Evolutionary conservation across 192 early-diverging fungal genomes (phyloP).

Genomic region (Gigaspora rosea): DNA sequence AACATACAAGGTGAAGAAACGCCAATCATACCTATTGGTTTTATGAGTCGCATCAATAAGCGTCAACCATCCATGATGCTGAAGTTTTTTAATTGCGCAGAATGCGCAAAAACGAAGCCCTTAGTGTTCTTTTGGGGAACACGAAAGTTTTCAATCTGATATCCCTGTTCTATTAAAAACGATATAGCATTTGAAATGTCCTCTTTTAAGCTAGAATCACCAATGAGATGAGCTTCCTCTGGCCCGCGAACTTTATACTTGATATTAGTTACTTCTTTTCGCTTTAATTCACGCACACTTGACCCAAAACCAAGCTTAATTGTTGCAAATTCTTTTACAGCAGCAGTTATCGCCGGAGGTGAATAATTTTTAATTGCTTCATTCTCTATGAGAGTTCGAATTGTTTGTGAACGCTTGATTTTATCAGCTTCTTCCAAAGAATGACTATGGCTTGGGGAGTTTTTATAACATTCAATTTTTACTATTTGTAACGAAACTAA

Average conservation of each 20-base stretch:
- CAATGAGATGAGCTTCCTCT: not conserved
- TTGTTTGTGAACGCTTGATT: not conserved
- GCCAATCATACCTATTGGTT: too few relatives aligned
- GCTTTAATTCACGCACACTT: not conserved
- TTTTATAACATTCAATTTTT: slow-evolving; percentile 9
- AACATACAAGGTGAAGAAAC: too few relatives aligned
- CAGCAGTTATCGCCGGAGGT: slow-evolving; percentile 5
- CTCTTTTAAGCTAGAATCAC: too few relatives aligned
- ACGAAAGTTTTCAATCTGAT: too few relatives aligned
- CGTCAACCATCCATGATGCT: too few relatives aligned
- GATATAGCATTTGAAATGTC: too few relatives aligned
- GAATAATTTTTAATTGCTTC: slow-evolving; percentile 7
- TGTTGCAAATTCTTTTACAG: not conserved
- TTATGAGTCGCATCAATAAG: too few relatives aligned
- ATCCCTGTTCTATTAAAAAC: too few relatives aligned
- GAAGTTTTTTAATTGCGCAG: too few relatives aligned
- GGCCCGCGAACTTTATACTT: too few relatives aligned
- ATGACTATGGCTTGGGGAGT: slow-evolving; percentile 6
- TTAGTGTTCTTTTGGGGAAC: too few relatives aligned
- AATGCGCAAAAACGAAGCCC: too few relatives aligned
- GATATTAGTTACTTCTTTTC: slow-evolving; percentile 5
- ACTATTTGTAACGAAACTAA: not conserved
- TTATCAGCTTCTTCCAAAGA: slow-evolving; percentile 2
- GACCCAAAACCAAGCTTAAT: not conserved
- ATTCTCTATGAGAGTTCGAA: not conserved